A percentile compares a stretch with the other conserved stretches of the same genome.
Evolutionary conservation across 1,284 basidiomycete species (phyloP).

Genomic region (Heterobasidion irregulare): DNA sequence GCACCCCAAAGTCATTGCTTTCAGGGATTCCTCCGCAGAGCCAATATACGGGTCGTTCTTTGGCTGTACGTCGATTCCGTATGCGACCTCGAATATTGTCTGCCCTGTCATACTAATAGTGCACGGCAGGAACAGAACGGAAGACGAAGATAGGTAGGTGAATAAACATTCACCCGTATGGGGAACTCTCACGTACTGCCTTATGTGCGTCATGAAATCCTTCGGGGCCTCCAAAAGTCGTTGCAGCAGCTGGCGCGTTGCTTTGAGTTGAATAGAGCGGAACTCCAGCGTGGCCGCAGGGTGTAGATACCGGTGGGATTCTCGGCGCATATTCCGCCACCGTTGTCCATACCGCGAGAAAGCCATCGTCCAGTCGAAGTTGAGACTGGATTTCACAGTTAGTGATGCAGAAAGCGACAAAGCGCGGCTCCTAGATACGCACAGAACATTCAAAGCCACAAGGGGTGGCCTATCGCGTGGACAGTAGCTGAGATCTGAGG

Average conservation of each 20-base stretch:
- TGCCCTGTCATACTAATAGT: conserved; percentile 18
- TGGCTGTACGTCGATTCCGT: conserved; percentile 21
- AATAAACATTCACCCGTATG: too few relatives aligned
- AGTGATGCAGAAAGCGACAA: background rate
- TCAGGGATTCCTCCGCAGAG: conserved; percentile 26
- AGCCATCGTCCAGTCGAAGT: too few relatives aligned
- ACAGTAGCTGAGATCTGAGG: background rate
- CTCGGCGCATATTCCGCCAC: too few relatives aligned
- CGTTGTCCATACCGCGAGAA: too few relatives aligned
- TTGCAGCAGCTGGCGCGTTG: conserved; percentile 10
- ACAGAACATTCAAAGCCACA: background rate
- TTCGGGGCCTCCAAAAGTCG: conserved; percentile 16
- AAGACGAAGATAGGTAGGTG: too few relatives aligned
- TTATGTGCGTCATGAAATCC: conserved; percentile 6
- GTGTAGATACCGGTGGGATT: background rate
- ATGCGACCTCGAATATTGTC: conserved; percentile 16
- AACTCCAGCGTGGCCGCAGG: conserved; percentile 14
- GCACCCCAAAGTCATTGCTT: conserved; percentile 15
- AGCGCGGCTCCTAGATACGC: background rate
- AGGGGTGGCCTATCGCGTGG: background rate
- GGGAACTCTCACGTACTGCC: conserved; percentile 1
- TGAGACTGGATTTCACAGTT: too few relatives aligned
- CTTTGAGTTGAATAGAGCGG: conserved; percentile 13
- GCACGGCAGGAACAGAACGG: background rate
- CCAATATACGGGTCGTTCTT: conserved; percentile 34